These are phyloP conservation scores for Allantophomopsis cytisporea DNA, from an alignment of 2,329 filamentous ascomycete genomes.

Conservation along the genomic window DNA sequence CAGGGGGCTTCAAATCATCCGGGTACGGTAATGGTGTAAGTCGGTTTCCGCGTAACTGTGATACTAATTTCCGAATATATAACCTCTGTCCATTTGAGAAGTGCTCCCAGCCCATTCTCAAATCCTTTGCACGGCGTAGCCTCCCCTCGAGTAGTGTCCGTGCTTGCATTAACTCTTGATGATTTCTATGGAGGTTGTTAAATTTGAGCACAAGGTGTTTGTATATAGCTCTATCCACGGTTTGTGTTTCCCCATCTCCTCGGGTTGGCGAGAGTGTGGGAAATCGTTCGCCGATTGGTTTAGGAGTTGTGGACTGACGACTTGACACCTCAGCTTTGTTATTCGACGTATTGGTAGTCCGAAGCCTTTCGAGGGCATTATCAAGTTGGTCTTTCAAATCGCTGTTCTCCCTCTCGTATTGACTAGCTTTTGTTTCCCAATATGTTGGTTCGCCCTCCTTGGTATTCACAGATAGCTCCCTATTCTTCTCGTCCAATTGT, in stretches of 20 bases:
- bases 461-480: too few relatives aligned
- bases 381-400: too few relatives aligned
- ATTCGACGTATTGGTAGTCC: too few relatives aligned
- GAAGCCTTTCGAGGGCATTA: too few relatives aligned
- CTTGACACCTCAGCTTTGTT: too few relatives aligned
- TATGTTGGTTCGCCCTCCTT: too few relatives aligned
- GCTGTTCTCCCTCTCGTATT: too few relatives aligned
- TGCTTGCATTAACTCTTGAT: constrained; percentile 4
- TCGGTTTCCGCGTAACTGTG: constrained; percentile 3
- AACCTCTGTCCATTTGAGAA: constrained; percentile 3
- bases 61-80: constrained; percentile 6
- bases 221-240: background rate
- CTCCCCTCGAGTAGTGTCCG: constrained; percentile 4
- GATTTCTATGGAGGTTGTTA: constrained; percentile 7
- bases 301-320: too few relatives aligned
- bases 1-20: background rate
- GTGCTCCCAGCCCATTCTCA: constrained; percentile 4
- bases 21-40: background rate
- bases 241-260: too few relatives aligned
- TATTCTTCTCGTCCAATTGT: too few relatives aligned
- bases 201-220: constrained; percentile 7
- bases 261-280: too few relatives aligned
- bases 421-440: too few relatives aligned
- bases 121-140: constrained; percentile 5
- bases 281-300: background rate